These are phyloP conservation scores for Mycena polygramma DNA, from an alignment of 768 basidiomycete genomes.

Conservation along the genomic window DNA sequence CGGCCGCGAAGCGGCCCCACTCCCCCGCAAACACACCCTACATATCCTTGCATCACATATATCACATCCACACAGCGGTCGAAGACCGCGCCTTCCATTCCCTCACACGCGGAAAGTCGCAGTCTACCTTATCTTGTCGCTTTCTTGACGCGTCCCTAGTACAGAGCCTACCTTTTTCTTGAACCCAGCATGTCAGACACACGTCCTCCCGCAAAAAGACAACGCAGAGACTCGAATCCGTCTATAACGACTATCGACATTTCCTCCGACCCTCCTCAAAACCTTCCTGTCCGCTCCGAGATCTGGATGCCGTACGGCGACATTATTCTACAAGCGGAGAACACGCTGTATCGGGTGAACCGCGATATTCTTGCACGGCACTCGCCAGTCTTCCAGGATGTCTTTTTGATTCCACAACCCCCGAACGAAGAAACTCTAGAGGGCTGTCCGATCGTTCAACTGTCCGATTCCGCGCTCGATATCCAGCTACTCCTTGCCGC, in stretches of 20 bases:
- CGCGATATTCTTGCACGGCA: constrained; percentile 20
- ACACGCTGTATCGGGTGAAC: constrained; percentile 26
- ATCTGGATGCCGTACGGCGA: constrained; percentile 27
- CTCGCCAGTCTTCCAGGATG: constrained; percentile 33
- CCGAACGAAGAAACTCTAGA: constrained; percentile 17
- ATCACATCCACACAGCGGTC: too few relatives aligned
- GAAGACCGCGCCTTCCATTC: too few relatives aligned
- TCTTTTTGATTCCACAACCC: constrained; percentile 31
- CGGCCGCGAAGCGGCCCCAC: too few relatives aligned
- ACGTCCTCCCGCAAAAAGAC: constrained; percentile 13
- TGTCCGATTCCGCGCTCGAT: constrained; percentile 9
- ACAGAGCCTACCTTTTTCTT: not conserved
- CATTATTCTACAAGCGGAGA: constrained; percentile 28
- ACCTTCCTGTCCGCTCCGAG: constrained; percentile 5
- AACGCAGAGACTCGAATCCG: constrained; percentile 4
- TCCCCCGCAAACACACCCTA: too few relatives aligned
- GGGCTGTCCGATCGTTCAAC: constrained; percentile 16
- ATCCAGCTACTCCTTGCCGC: constrained; percentile 16
- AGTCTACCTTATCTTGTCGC: too few relatives aligned
- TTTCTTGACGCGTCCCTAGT: not conserved
- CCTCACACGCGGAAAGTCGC: too few relatives aligned
- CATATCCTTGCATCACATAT: too few relatives aligned
- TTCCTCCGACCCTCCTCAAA: not conserved
- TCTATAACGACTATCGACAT: not conserved
- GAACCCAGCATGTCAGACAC: not conserved